A percentile compares a stretch with the other conserved stretches of the same genome.
These are phyloP conservation scores for Magnolia officinalis DNA, from an alignment of 164 flowering plant genomes.

Conservation along the genomic window DNA sequence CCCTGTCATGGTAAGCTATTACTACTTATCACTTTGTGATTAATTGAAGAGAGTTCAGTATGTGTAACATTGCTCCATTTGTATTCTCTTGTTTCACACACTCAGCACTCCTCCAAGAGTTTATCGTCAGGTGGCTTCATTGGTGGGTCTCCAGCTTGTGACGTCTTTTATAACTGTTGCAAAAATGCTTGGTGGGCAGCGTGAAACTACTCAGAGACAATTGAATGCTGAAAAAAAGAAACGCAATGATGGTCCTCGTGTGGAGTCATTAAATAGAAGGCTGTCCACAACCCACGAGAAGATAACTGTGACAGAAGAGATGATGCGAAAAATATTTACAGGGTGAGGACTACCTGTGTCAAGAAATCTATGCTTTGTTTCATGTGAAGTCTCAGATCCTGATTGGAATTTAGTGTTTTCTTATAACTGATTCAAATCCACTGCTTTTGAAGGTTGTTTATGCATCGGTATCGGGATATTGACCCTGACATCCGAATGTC, in stretches of 20 bases:
- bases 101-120: slow-evolving; percentile 96
- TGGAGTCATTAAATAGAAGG: slow-evolving; percentile 84
- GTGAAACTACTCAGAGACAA: slow-evolving; percentile 97
- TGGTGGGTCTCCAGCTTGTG: slow-evolving; percentile 93
- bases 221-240: slow-evolving; percentile 92
- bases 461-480: slow-evolving; percentile 94
- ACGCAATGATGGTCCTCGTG: slow-evolving; percentile 78
- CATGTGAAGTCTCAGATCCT: background rate
- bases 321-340: slow-evolving; percentile 92
- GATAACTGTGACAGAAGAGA: slow-evolving; percentile 67
- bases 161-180: slow-evolving; percentile 91
- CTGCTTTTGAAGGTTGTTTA: slow-evolving; percentile 67
- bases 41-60: background rate
- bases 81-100: slow-evolving; percentile 5
- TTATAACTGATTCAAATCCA: background rate
- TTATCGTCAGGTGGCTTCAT: slow-evolving; percentile 84
- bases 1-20: slow-evolving; percentile 79
- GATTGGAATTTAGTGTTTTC: background rate
- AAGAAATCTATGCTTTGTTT: background rate
- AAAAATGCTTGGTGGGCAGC: slow-evolving; percentile 73
- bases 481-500: slow-evolving; percentile 86
- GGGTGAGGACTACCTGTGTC: slow-evolving; percentile 43
- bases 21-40: slow-evolving; percentile 2
- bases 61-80: slow-evolving; percentile 1
- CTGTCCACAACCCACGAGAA: slow-evolving; percentile 70